Base-by-base conservation (phyloP, 345 rosid species). In the Rhodamnia argentea region DNA sequence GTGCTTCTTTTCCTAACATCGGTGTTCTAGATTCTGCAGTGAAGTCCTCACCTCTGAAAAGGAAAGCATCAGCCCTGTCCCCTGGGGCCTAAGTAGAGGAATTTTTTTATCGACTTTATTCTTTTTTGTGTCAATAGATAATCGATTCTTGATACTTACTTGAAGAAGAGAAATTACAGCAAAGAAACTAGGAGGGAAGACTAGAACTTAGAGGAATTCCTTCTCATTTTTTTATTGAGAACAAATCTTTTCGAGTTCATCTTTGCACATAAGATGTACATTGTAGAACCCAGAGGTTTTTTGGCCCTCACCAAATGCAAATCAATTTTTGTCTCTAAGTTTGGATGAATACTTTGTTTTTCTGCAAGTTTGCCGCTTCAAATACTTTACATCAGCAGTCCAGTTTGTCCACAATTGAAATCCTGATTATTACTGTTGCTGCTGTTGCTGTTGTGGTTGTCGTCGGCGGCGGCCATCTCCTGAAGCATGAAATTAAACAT, bases 251-350 rank as follows among this genome's bases (percentile, higher is more conserved):
- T n/a, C 37, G 22, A 0, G 84, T 59, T 85, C 40, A 55, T 50
- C 82, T 23, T 29, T 86, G 85, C 60, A 86, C 84, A 86, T 86
- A 82, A 15, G 74, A 62, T 85, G 86, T 84, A 85, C 70, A 81
- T 44, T 23, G 62, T 70, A 74, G 56, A 78, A 29, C 52, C 52
- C 75, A 20, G 82, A 23, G 57, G 82, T 13, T 32, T 57, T 56
- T 27, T 82, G n/a, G 81, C 82, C 87, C 84, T 47, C 54, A 55
- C 27, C 29, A 24, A 86, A 47, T 86, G 37, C 84, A 85, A 20
- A 53, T 26, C n/a, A 10, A 84, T 44, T 37, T 3, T 47, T 51
- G 70, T 85, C 74, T 27, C 53, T 27, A 13, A 58, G 55, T 74
- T 37, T 74, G 58, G 82, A 85, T 51, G 47, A 56, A 44, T 55